These are phyloP conservation scores for Cystofilobasidium macerans DNA, from an alignment of 768 basidiomycete species.

Conservation along the genomic window DNA sequence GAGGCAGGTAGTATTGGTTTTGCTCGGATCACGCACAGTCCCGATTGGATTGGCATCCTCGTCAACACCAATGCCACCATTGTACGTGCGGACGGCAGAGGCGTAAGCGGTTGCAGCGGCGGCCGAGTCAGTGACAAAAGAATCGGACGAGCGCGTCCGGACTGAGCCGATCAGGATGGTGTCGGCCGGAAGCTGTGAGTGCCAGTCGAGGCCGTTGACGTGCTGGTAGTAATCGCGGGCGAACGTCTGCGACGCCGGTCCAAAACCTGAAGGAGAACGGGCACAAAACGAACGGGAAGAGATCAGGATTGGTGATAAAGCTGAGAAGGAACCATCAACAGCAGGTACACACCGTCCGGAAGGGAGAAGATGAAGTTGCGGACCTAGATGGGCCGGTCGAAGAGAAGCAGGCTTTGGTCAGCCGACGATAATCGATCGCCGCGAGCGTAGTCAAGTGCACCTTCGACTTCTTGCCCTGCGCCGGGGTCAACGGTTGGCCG, in stretches of 20 bases:
- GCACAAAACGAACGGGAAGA: too few relatives aligned
- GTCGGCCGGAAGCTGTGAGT: constrained; percentile 28
- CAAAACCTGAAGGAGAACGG: too few relatives aligned
- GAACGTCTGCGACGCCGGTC: constrained; percentile 17
- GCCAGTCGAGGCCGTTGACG: constrained; percentile 4
- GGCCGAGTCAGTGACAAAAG: constrained; percentile 31
- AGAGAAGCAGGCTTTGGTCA: too few relatives aligned
- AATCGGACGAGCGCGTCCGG: constrained; percentile 25
- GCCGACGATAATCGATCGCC: too few relatives aligned
- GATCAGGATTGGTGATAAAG: too few relatives aligned
- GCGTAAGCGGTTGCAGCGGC: constrained; percentile 33
- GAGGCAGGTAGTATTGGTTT: background rate
- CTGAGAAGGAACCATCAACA: too few relatives aligned
- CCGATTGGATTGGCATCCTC: constrained; percentile 3
- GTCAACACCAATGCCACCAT: constrained; percentile 22
- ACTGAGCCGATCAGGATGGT: constrained; percentile 30
- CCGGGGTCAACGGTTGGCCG: constrained; percentile 4
- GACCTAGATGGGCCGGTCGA: too few relatives aligned
- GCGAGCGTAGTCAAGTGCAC: too few relatives aligned
- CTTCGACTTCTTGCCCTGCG: constrained; percentile 1
- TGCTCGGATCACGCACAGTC: background rate
- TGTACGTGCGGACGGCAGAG: constrained; percentile 8
- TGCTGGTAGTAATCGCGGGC: constrained; percentile 25
- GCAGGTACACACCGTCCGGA: too few relatives aligned
- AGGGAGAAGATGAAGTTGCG: constrained; percentile 23